Conservation (phyloP, 148 eudicot species). For the Oxyria digyna region DNA sequence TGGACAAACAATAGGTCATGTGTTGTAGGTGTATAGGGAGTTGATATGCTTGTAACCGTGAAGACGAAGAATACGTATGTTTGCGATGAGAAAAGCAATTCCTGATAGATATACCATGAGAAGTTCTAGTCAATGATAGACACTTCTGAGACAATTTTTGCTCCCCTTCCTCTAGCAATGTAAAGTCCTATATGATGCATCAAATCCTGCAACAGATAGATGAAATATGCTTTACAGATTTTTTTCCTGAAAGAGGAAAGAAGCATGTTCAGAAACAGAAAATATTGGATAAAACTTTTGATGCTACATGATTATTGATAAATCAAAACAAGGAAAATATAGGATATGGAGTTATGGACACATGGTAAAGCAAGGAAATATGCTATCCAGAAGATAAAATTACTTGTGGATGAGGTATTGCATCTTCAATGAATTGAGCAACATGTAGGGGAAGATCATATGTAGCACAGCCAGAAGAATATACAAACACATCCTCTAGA, state of each 20-base stretch:
- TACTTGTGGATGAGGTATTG: slow-evolving; percentile 89
- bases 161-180: slow-evolving; percentile 81
- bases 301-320: not conserved
- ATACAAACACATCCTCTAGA: slow-evolving; percentile 69
- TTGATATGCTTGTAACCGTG: not conserved
- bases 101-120: not conserved
- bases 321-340: not conserved
- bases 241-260: not conserved
- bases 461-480: slow-evolving; percentile 83
- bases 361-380: not conserved
- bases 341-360: not conserved
- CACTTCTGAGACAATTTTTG: slow-evolving; percentile 66
- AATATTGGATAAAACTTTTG: not conserved
- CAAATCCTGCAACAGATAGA: slow-evolving; percentile 38
- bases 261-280: not conserved
- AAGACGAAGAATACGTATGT: not conserved
- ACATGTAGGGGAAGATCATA: slow-evolving; percentile 68
- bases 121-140: slow-evolving; percentile 13
- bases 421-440: slow-evolving; percentile 40
- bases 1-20: not conserved
- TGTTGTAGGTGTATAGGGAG: not conserved
- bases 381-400: not conserved
- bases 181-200: slow-evolving; percentile 90
- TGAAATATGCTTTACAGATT: not conserved
- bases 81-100: not conserved